A percentile compares a stretch with the other conserved stretches of the same genome.
Evolutionary conservation across 805 yeast genomes (phyloP).

Genomic region (Clavispora vitiphila): DNA sequence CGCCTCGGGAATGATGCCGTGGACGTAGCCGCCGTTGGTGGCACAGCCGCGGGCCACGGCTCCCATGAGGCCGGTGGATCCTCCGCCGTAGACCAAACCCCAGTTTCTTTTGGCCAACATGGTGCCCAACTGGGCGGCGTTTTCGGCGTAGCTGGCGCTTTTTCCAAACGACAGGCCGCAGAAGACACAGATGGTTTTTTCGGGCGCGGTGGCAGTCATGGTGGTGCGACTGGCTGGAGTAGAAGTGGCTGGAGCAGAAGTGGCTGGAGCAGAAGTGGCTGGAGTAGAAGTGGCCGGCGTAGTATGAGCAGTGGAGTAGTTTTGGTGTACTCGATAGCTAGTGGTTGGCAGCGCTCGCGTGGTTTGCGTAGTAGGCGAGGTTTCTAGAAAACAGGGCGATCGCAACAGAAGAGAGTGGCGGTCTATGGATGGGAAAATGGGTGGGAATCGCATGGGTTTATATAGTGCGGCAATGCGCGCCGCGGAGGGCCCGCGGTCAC

Average conservation of each 20-base stretch:
- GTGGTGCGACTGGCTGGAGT: background rate
- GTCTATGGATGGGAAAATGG: background rate
- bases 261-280: no score
- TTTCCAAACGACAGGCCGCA: constrained; percentile 81
- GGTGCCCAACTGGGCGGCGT: constrained; percentile 58
- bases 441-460: background rate
- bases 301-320: no score
- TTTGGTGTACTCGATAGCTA: no score
- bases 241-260: background rate
- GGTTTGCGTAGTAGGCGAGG: no score
- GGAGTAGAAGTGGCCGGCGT: no score
- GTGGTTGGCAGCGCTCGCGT: no score
- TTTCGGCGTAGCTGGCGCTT: constrained; percentile 41
- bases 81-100: constrained; percentile 88
- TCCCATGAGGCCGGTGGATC: constrained; percentile 83
- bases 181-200: constrained; percentile 68
- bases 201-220: constrained; percentile 23
- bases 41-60: constrained; percentile 62
- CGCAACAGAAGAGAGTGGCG: background rate
- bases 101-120: constrained; percentile 53
- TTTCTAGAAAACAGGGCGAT: no score
- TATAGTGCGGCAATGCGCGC: background rate
- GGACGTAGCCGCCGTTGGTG: constrained; percentile 59
- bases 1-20: constrained; percentile 85
- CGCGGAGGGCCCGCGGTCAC: background rate